Evolutionary conservation across 768 basidiomycete species (phyloP).

Genomic region (Trametes villosa): DNA sequence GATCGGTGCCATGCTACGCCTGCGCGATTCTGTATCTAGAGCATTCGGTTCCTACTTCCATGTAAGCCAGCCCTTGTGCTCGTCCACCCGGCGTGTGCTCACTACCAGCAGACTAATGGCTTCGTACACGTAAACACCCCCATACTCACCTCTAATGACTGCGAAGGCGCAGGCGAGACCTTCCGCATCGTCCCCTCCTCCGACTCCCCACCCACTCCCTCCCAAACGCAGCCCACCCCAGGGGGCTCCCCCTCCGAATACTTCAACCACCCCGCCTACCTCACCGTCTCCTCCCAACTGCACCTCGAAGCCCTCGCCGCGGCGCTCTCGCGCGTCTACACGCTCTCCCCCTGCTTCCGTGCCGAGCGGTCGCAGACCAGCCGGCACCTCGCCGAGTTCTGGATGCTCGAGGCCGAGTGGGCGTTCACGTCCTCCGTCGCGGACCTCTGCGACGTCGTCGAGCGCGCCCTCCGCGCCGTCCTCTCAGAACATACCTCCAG

Average conservation of each 20-base stretch:
- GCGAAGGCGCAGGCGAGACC: slow-evolving; percentile 94
- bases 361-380: slow-evolving; percentile 88
- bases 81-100: too few relatives aligned
- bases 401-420: slow-evolving; percentile 99
- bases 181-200: slow-evolving; percentile 65
- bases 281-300: slow-evolving; percentile 95
- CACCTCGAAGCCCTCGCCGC: slow-evolving; percentile 89
- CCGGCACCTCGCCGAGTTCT: slow-evolving; percentile 96
- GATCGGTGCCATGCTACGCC: slow-evolving; percentile 74
- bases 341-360: slow-evolving; percentile 91
- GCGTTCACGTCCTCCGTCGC: slow-evolving; percentile 55
- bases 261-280: slow-evolving; percentile 75
- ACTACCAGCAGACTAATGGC: slow-evolving; percentile 45
- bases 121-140: slow-evolving; percentile 86
- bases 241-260: slow-evolving; percentile 51
- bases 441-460: slow-evolving; percentile 59
- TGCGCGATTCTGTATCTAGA: slow-evolving; percentile 62
- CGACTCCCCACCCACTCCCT: slow-evolving; percentile 31
- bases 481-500: slow-evolving; percentile 32
- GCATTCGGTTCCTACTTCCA: slow-evolving; percentile 72
- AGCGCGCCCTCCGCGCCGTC: slow-evolving; percentile 53
- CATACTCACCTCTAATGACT: slow-evolving; percentile 87
- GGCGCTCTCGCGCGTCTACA: slow-evolving; percentile 84
- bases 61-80: slow-evolving; percentile 46
- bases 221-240: slow-evolving; percentile 20